Conservation (phyloP, 176 grass and related monocot genomes). For the Melocanna baccifera region DNA sequence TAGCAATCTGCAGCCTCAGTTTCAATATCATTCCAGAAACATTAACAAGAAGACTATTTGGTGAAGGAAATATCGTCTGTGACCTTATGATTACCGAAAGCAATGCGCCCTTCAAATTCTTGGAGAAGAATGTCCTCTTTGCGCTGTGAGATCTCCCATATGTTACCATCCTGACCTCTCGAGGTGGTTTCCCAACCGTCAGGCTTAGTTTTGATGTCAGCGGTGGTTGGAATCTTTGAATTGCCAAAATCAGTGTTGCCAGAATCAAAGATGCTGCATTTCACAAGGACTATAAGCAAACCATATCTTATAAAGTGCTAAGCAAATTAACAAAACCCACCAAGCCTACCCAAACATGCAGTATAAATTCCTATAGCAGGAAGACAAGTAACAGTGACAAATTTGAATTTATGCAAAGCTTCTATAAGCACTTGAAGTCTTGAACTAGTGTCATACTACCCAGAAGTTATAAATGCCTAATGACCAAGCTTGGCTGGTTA, state of each 20-base stretch:
- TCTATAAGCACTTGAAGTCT: not conserved
- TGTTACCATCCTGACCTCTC: slow-evolving; percentile 67
- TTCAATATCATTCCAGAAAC: not conserved
- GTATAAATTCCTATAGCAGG: not conserved
- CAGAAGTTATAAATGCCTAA: not conserved
- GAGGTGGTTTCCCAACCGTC: slow-evolving; percentile 93
- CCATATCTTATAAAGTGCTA: not conserved
- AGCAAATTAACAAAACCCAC: slow-evolving; percentile 15
- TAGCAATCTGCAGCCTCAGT: slow-evolving; percentile 62
- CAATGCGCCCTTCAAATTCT: slow-evolving; percentile 88
- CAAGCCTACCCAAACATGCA: not conserved
- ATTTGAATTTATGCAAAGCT: not conserved
- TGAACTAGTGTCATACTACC: not conserved
- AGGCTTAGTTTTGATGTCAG: slow-evolving; percentile 80
- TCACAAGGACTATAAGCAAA: not conserved
- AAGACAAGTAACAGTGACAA: not conserved
- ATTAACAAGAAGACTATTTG: not conserved
- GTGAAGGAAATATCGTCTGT: not conserved
- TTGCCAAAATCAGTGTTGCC: slow-evolving; percentile 56
- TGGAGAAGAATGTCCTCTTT: slow-evolving; percentile 97
- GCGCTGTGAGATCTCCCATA: slow-evolving; percentile 91
- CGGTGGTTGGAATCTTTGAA: slow-evolving; percentile 64
- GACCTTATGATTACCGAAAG: slow-evolving; percentile 97
- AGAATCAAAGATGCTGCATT: slow-evolving; percentile 84
- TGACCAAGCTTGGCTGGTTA: not conserved